Evolutionary conservation across 371 early-diverging fungal genomes (phyloP).

Genomic region (Rhizomucor miehei): DNA sequence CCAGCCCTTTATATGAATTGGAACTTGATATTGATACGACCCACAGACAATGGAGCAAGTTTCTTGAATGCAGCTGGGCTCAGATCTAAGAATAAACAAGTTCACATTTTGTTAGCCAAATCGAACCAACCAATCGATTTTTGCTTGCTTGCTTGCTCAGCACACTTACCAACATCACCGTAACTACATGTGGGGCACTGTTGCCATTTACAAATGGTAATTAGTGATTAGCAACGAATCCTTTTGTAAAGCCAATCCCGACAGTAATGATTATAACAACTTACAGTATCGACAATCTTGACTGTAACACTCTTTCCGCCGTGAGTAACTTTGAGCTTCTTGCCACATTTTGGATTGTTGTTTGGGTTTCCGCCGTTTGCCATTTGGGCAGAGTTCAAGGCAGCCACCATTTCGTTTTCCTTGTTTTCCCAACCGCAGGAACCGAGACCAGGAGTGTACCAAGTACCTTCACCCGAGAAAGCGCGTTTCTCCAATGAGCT

Average conservation of each 20-base stretch:
- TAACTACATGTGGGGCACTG: neutral
- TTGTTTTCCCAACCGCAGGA: conserved; percentile 15
- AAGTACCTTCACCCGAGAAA: neutral
- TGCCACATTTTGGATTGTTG: conserved; percentile 30
- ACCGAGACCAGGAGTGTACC: conserved; percentile 17
- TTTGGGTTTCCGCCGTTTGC: conserved; percentile 18
- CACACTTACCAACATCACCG: neutral
- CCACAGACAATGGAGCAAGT: conserved; percentile 29
- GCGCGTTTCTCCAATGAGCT: neutral
- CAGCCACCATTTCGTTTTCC: conserved; percentile 14
- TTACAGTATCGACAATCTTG: conserved; percentile 21
- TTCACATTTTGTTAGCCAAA: too few species aligned
- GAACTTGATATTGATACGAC: conserved; percentile 36
- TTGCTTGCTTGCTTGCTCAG: too few species aligned
- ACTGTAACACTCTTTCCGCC: conserved; percentile 29
- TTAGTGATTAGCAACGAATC: neutral
- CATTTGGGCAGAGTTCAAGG: conserved; percentile 19
- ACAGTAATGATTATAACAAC: neutral
- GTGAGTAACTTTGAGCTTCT: conserved; percentile 18
- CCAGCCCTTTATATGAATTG: too few species aligned
- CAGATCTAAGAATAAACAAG: conserved; percentile 39
- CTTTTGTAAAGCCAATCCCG: neutral
- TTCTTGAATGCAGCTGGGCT: conserved; percentile 47
- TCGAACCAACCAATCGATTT: too few species aligned
- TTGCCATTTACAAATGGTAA: too few species aligned